Evolutionary conservation across 2,329 filamentous ascomycete species (phyloP), one percentile per base, ranked within the genome.

Genomic region (Venturiaceae sp.): DNA sequence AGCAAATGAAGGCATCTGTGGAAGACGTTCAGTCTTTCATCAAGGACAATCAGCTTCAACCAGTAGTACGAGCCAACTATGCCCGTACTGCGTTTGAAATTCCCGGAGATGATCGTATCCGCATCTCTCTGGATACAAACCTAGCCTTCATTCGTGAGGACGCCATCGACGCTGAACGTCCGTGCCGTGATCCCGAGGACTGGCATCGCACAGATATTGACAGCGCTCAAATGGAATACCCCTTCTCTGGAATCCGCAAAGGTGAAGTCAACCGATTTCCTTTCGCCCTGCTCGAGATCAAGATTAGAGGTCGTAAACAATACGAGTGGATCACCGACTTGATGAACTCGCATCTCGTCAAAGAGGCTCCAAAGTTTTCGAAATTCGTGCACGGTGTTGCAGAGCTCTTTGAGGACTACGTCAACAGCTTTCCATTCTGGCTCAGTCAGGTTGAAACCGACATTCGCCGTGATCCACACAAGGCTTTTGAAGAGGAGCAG

Each of bases 351-450:
- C 92, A 99, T 71, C 81, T 99, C 4, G 88, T 99, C 62, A 91
- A 96, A 69, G 85, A 91, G 50, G 86, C 88, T 0, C 90, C 92
- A 1, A 84, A 88, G 55, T 99, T 99, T 75, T 96, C 91, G 66
- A 99, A 99, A 72, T 99, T 97, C 66, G 88, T 95, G 2, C 92
- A 99, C 66, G 94, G 94, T 61, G 86, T 95, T 4, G 92, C 92
- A 7, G 86, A 87, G 39, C 80, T 99, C 2, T 97, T 97, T 65
- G 94, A 97, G 67, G 77, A 99, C 72, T 84, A 96, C 67, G 92
- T 99, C 71, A 97, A 97, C 74, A 92, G 84, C 62, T 85, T 97
- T 67, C 94, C 94, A 14, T 96, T 97, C 76, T 99, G 94, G 94
- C 82, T 97, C 34, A 87, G 87, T 66, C 88, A 95, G 62, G 80